These are phyloP conservation scores for Nannochloropsis granulata DNA, from an alignment of 108 stramenopile genomes.

Conservation along the genomic window DNA sequence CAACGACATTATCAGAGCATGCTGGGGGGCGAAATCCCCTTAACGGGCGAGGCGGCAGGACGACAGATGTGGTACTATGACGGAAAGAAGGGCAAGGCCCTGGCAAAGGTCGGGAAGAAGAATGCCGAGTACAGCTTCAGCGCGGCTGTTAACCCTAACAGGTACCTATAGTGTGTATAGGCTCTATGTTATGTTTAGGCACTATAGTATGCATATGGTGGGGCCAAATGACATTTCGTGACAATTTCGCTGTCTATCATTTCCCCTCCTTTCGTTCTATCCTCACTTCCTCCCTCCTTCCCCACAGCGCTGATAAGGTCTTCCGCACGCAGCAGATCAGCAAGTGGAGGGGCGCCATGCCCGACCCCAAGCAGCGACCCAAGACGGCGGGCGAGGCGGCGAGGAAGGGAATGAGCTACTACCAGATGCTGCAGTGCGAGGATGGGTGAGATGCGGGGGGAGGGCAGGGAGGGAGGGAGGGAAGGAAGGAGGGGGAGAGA, in stretches of 20 bases:
- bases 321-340: slow-evolving; percentile 22
- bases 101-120: neutral
- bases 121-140: slow-evolving; percentile 13
- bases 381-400: slow-evolving; percentile 20
- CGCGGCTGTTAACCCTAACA: slow-evolving; percentile 31
- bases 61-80: slow-evolving; percentile 29
- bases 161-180: neutral
- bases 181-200: no score
- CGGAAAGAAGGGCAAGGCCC: neutral
- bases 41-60: slow-evolving; percentile 25
- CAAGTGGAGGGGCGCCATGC: slow-evolving; percentile 25
- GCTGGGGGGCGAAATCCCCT: slow-evolving; percentile 6
- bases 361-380: slow-evolving; percentile 1
- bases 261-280: neutral
- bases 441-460: slow-evolving; percentile 9
- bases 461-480: neutral
- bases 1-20: neutral
- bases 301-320: slow-evolving; percentile 21
- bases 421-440: slow-evolving; percentile 32
- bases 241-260: neutral
- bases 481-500: neutral
- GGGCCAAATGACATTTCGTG: neutral
- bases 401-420: neutral
- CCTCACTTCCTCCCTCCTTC: neutral
- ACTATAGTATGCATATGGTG: neutral